phyloP scores from a whole-genome alignment of 2,329 filamentous ascomycete species.

The Reticulascus tulasneorum region DNA sequence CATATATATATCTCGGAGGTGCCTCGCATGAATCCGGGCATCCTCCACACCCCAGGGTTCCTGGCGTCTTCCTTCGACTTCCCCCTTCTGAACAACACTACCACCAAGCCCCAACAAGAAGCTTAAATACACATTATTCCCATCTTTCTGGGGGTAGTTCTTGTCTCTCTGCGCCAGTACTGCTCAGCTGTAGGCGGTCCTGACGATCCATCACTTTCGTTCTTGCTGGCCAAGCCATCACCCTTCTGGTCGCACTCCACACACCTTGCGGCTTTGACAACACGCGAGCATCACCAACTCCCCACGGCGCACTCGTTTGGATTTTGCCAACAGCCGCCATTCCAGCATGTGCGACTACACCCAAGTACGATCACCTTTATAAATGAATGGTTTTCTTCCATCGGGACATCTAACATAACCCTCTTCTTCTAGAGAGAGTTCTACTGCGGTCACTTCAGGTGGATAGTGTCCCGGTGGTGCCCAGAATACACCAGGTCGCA shows the following conservation, averaged over 20 bases:
- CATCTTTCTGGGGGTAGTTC: constrained; percentile 1
- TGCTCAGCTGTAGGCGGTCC: neutral
- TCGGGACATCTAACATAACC: constrained; percentile 6
- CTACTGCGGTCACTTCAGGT: constrained; percentile 49
- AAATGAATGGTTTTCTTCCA: neutral
- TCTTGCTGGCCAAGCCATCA: neutral
- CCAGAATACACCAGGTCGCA: constrained; percentile 41
- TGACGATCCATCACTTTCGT: neutral
- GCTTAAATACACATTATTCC: constrained; percentile 6
- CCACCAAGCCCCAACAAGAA: neutral
- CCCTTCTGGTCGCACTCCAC: neutral
- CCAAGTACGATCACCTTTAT: constrained; percentile 31
- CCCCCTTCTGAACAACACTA: no score
- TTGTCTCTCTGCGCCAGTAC: constrained; percentile 1
- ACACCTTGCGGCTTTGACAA: neutral
- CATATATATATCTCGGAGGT: no score
- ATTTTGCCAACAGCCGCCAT: neutral
- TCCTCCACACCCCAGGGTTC: no score
- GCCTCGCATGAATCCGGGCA: no score
- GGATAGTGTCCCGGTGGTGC: constrained; percentile 40
- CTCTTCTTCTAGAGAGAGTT: constrained; percentile 39
- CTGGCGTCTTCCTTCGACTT: no score
- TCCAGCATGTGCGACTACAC: constrained; percentile 48
- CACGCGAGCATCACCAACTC: neutral
- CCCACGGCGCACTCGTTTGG: neutral